Evolutionary conservation across 345 rosid species (phyloP).

Genomic region (Pugionium dolabratum): DNA sequence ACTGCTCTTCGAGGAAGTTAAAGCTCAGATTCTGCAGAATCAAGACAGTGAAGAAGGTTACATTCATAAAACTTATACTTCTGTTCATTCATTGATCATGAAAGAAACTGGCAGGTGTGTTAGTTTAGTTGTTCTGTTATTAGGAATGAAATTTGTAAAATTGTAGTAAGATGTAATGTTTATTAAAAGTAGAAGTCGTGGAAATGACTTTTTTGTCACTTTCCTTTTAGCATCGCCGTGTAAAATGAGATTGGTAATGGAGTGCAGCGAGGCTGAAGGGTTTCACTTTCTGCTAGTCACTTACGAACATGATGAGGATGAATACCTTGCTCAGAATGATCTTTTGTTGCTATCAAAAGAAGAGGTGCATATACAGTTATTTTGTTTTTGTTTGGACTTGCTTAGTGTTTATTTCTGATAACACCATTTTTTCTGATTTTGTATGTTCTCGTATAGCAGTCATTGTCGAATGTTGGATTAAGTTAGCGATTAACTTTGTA

Average conservation of each 20-base stretch:
- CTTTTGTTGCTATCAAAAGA: slow-evolving; percentile 74
- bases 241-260: slow-evolving; percentile 68
- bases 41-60: slow-evolving; percentile 78
- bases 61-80: slow-evolving; percentile 12
- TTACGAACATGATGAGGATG: slow-evolving; percentile 55
- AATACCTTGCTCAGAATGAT: slow-evolving; percentile 70
- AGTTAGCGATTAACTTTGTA: slow-evolving; percentile 39
- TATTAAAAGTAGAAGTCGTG: background rate
- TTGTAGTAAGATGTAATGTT: background rate
- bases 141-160: background rate
- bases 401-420: background rate
- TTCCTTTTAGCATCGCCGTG: slow-evolving; percentile 49
- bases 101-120: background rate
- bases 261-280: slow-evolving; percentile 73
- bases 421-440: slow-evolving; percentile 12
- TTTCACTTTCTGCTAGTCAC: slow-evolving; percentile 65
- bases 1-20: slow-evolving; percentile 86
- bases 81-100: background rate
- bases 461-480: background rate
- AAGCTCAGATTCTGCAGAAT: slow-evolving; percentile 80
- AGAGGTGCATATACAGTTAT: slow-evolving; percentile 48
- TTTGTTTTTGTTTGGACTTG: slow-evolving; percentile 5
- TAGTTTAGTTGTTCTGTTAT: slow-evolving; percentile 13
- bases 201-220: slow-evolving; percentile 8
- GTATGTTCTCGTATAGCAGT: background rate